Conservation (phyloP, 768 basidiomycete genomes). For the Tricholomella constricta region DNA sequence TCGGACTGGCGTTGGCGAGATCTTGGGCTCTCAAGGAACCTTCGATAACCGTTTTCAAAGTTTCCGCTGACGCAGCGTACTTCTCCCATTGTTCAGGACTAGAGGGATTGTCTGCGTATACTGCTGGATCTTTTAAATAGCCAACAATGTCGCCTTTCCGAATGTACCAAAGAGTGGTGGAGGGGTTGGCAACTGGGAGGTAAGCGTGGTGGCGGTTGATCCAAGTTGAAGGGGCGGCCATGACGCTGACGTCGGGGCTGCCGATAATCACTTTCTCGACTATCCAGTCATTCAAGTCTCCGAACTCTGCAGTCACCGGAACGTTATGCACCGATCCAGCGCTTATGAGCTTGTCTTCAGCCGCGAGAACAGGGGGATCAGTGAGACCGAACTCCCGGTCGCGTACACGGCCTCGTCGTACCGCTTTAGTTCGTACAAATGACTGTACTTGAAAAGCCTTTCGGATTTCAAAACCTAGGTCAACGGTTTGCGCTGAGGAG, state of each 20-base stretch:
- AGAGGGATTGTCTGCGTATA: background rate
- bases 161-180: background rate
- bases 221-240: background rate
- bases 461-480: conserved; percentile 20
- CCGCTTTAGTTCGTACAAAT: conserved; percentile 3
- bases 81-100: background rate
- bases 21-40: background rate
- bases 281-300: conserved; percentile 13
- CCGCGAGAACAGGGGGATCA: background rate
- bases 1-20: background rate
- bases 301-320: conserved; percentile 9
- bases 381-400: background rate
- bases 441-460: conserved; percentile 8
- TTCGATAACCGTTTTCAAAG: conserved; percentile 7
- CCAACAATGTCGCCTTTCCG: background rate
- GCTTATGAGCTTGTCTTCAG: background rate
- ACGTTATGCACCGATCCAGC: conserved; percentile 11
- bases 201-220: background rate
- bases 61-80: background rate
- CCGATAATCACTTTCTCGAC: conserved; percentile 20
- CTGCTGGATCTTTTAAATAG: no score
- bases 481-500: conserved; percentile 9
- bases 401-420: background rate
- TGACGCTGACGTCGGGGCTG: background rate
- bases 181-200: background rate